phyloP scores from a whole-genome alignment of 139 green algal species.

The Chlamydomonas schloesseri region DNA sequence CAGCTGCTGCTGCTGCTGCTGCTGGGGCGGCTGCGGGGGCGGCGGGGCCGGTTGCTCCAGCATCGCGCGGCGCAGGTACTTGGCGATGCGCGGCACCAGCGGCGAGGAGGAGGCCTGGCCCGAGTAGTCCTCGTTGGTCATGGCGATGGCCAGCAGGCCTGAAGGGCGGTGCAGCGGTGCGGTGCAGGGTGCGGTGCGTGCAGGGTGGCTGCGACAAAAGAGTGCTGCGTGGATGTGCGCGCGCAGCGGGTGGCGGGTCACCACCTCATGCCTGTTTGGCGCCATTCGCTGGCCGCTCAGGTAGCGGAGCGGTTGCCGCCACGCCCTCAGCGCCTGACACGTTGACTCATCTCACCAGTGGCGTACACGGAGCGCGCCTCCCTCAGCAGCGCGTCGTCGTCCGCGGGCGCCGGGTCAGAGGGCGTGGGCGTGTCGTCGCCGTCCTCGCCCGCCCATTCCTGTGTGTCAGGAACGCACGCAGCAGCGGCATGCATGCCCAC shows the following conservation, averaged over 20 bases:
- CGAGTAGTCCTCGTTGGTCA: slow-evolving; percentile 60
- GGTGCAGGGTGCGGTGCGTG: not conserved
- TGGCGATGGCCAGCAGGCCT: slow-evolving; percentile 57
- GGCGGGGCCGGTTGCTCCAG: not conserved
- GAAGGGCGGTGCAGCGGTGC: not conserved
- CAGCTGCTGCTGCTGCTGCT: not conserved
- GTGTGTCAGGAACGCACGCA: not conserved
- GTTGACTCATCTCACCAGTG: slow-evolving; percentile 16
- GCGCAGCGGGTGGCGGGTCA: too few species aligned
- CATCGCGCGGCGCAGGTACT: slow-evolving; percentile 41
- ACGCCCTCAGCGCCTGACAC: too few species aligned
- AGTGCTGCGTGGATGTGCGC: too few species aligned
- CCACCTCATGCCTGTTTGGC: too few species aligned
- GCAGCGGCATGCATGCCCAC: not conserved
- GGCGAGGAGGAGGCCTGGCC: slow-evolving; percentile 58
- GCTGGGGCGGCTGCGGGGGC: not conserved
- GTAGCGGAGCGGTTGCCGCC: not conserved
- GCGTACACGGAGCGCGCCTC: slow-evolving; percentile 62
- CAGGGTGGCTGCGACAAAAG: too few species aligned
- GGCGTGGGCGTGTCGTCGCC: slow-evolving; percentile 37
- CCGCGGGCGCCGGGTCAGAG: slow-evolving; percentile 13
- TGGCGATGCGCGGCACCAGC: slow-evolving; percentile 33
- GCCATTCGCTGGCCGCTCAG: too few species aligned
- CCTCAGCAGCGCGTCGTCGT: slow-evolving; percentile 41
- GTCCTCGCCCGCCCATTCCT: slow-evolving; percentile 49